Evolutionary conservation across 2,329 filamentous ascomycete genomes (phyloP), one percentile per base, ranked within the genome.

Genomic region (Botrytis fragariae): DNA sequence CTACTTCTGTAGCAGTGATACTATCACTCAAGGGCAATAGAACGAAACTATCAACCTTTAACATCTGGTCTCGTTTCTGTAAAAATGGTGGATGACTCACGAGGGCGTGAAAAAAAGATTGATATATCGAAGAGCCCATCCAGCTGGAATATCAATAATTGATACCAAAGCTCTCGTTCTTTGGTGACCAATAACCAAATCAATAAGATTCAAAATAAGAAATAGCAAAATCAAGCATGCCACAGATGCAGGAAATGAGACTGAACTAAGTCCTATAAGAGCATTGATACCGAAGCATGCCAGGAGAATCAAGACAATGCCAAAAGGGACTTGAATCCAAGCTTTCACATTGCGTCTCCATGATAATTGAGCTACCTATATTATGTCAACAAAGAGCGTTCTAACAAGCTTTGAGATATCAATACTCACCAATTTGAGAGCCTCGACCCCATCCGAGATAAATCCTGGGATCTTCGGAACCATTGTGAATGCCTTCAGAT

Each of bases 241-340:
- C 4, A 90, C 88, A 3, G 87, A 89, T 3, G 88, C 86, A 0
- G 88, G 88, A 74, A 91, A 91, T 0, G 86, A 83, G 12, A 89
- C 84, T 35, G 83, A 82, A 72, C 85, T 84, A 12, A 86, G 79
- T 20, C 81, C 81, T 73, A 85, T 84, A 1, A 84, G 79, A 63
- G 79, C 79, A 77, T 84, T 79, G 48, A 85, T 77, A 10, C 83
- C 84, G 76, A 83, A 84, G 75, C 82, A 84, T 69, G 81, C 79
- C 32, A 83, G 75, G 12, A 85, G 76, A 48, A 84, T 81, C 16
- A 82, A 63, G 0, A 84, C 48, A 71, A 83, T 74, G 25, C 83
- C 83, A 64, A 83, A 59, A 0, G 88, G 88, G 0, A 89, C 84
- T 74, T 84, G 84, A 39, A 90, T 63, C 86, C 87, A 90, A 68